A percentile compares a stretch with the other conserved stretches of the same genome.
These are phyloP conservation scores for Discostella pseudostelligera DNA, from an alignment of 108 stramenopile genomes.

Conservation along the genomic window DNA sequence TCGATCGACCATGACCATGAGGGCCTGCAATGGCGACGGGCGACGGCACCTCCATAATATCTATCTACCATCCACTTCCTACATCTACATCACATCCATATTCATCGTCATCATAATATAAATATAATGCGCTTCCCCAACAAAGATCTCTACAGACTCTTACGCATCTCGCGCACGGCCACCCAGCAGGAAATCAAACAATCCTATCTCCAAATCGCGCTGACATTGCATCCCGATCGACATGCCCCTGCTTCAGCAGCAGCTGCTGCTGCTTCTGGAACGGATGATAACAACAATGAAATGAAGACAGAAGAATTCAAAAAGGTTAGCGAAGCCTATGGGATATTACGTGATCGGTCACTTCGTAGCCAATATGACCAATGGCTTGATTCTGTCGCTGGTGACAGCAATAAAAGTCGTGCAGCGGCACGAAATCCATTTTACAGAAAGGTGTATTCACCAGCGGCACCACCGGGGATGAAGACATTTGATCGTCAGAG, in stretches of 20 bases:
- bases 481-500: slow-evolving; percentile 73
- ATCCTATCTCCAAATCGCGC: slow-evolving; percentile 71
- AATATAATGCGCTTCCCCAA: slow-evolving; percentile 15
- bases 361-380: slow-evolving; percentile 51
- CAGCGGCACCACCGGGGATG: slow-evolving; percentile 67
- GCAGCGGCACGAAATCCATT: slow-evolving; percentile 52
- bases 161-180: slow-evolving; percentile 54
- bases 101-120: not conserved
- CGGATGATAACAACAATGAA: slow-evolving; percentile 47
- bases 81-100: no score
- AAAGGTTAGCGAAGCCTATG: slow-evolving; percentile 72
- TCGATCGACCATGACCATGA: no score
- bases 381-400: slow-evolving; percentile 26
- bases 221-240: slow-evolving; percentile 75
- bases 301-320: slow-evolving; percentile 66
- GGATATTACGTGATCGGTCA: slow-evolving; percentile 47
- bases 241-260: no score
- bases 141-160: slow-evolving; percentile 51
- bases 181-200: slow-evolving; percentile 72
- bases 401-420: slow-evolving; percentile 36
- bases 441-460: slow-evolving; percentile 83
- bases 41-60: not conserved
- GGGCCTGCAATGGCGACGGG: no score
- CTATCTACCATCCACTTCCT: no score
- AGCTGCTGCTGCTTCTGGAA: no score